Base-by-base conservation (phyloP, 208 protist genomes). In the Acanthamoeba polyphaga region DNA sequence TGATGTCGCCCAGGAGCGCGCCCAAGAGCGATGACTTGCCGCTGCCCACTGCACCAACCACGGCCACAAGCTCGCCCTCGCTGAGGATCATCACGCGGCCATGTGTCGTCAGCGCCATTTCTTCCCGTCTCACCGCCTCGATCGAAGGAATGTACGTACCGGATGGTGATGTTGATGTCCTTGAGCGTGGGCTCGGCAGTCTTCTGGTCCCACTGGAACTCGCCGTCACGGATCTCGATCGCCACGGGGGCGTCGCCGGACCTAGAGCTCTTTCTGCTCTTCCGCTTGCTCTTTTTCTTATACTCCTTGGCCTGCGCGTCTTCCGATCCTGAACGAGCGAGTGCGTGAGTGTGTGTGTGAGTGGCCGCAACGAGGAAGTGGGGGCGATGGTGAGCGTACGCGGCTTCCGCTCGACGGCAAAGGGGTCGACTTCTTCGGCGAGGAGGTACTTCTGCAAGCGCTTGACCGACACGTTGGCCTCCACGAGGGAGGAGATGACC, bases 381-480 rank as follows among this genome's bases (percentile, higher is more conserved):
- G 53, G 9, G 53, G 51, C 53, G 53, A 58, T 1, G 29, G 13
- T 5, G 9, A 19, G 17, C 70, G 70, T 46, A 80, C 70, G 70
- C 10, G 6, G 1, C 6, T 43, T 10, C 3, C 60, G 55, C 22
- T 93, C 88, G 88, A 93, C 88, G 24, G 74, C 92, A 27, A 38
- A 38, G 9, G 70, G 92, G 64, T 95, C 70, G 24, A 90, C 17
- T 55, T 95, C 92, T 19, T 68, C 51, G 29, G 51, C 27, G 49
- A 68, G 53, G 5, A 90, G 76, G 76, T 98, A 99, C 24, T 68
- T 46, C 12, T 82, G 93, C 17, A 99, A 29, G 24, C 98, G 97
- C 24, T 94, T 94, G 90, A 98, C 88, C 17, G 98, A 98, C 32
- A 99, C 97, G 43, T 96, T 64, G 88, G 97, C 98, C 60, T 98